These are phyloP conservation scores for Aspergillus terreus DNA, from an alignment of 2,329 filamentous ascomycete species.

Conservation along the genomic window DNA sequence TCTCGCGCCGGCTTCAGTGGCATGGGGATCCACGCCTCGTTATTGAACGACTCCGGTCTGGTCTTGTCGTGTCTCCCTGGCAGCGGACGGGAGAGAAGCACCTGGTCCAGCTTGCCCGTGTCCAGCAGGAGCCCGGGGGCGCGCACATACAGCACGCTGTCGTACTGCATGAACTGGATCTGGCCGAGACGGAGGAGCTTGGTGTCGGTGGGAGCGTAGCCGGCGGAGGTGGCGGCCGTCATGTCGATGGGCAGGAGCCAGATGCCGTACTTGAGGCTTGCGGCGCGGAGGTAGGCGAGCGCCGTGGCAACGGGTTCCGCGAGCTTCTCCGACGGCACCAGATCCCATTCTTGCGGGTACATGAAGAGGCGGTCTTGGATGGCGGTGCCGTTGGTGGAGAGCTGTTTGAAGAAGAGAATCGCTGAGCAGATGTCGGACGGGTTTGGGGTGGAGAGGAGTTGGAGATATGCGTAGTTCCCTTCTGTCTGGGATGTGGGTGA, in stretches of 20 bases:
- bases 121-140: slow-evolving; percentile 40
- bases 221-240: slow-evolving; percentile 27
- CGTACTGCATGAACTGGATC: slow-evolving; percentile 41
- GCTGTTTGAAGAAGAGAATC: slow-evolving; percentile 41
- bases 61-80: slow-evolving; percentile 30
- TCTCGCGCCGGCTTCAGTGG: slow-evolving; percentile 32
- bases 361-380: slow-evolving; percentile 43
- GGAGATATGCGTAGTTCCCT: slow-evolving; percentile 41
- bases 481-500: not conserved
- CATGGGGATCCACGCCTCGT: slow-evolving; percentile 37
- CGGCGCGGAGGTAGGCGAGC: slow-evolving; percentile 35
- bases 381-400: slow-evolving; percentile 31
- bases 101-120: slow-evolving; percentile 33
- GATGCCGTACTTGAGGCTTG: slow-evolving; percentile 38
- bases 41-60: slow-evolving; percentile 33
- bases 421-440: slow-evolving; percentile 45
- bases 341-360: slow-evolving; percentile 46
- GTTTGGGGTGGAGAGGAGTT: slow-evolving; percentile 41
- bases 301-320: slow-evolving; percentile 28
- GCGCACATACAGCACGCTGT: slow-evolving; percentile 42
- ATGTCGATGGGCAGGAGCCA: slow-evolving; percentile 42
- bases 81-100: slow-evolving; percentile 34
- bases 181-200: slow-evolving; percentile 36
- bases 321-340: slow-evolving; percentile 19
- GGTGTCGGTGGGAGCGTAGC: slow-evolving; percentile 32